Conservation (phyloP, 352 stramenopile species). For the Phytophthora europaea region DNA sequence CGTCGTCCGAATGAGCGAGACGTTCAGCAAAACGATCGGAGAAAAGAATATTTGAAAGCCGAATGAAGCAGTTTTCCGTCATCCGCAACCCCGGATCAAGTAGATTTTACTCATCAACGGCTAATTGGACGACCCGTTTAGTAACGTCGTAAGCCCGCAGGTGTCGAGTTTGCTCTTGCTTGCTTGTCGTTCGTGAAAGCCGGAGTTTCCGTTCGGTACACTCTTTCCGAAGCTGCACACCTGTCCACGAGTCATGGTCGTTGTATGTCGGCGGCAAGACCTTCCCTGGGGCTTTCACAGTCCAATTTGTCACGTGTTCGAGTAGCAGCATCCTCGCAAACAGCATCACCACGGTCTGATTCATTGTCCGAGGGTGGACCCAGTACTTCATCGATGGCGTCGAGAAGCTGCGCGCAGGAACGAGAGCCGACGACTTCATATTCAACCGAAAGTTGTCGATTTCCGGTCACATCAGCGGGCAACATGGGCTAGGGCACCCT, state of each 20-base stretch:
- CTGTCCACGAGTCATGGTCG: conserved; percentile 1
- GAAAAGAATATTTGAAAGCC: conserved; percentile 1
- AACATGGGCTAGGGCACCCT: too few relatives aligned
- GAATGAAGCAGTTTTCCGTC: neutral
- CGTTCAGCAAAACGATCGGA: neutral
- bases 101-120: neutral
- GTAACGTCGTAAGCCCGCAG: neutral
- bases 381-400: too few relatives aligned
- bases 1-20: neutral
- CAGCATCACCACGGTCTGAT: too few relatives aligned
- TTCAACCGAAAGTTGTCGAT: too few relatives aligned
- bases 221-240: neutral
- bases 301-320: too few relatives aligned
- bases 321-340: too few relatives aligned
- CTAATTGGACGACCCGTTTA: neutral
- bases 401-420: too few relatives aligned
- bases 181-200: neutral
- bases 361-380: too few relatives aligned
- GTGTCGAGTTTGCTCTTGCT: neutral
- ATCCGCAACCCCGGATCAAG: neutral
- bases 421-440: too few relatives aligned
- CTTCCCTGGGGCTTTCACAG: too few relatives aligned
- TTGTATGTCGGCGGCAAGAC: neutral
- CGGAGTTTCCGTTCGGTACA: neutral
- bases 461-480: too few relatives aligned